Evolutionary conservation across 768 basidiomycete species (phyloP).

Genomic region (Paxillus involutus): DNA sequence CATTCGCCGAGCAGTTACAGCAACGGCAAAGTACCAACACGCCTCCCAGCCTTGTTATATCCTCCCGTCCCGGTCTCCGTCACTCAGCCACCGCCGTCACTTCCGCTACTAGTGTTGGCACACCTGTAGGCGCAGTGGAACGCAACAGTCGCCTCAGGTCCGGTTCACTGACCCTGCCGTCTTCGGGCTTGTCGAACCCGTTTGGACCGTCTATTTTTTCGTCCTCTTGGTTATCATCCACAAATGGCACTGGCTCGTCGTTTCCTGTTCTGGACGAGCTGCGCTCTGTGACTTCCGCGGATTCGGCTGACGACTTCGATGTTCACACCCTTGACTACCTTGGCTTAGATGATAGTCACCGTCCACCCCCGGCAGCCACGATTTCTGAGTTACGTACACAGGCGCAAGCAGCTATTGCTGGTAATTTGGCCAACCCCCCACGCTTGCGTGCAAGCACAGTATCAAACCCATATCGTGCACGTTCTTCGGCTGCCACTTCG

Average conservation of each 20-base stretch:
- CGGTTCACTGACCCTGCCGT: conserved; percentile 86
- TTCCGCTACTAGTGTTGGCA: conserved; percentile 41
- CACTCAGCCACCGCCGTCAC: conserved; percentile 70
- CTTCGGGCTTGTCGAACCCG: conserved; percentile 74
- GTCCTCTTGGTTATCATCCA: conserved; percentile 79
- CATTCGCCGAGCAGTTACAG: conserved; percentile 47
- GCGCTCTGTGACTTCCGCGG: conserved; percentile 76
- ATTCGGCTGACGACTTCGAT: conserved; percentile 84
- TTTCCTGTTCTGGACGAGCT: conserved; percentile 76
- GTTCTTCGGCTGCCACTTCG: conserved; percentile 58
- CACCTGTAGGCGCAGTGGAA: conserved; percentile 40
- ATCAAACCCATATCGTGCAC: conserved; percentile 83
- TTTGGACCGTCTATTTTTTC: conserved; percentile 90
- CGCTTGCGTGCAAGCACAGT: conserved; percentile 89
- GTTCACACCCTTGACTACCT: conserved; percentile 96
- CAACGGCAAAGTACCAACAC: conserved; percentile 37
- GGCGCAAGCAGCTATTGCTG: conserved; percentile 87
- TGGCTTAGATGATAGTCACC: conserved; percentile 80
- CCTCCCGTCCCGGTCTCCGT: conserved; percentile 65
- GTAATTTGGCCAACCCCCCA: conserved; percentile 76
- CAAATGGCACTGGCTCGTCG: conserved; percentile 54
- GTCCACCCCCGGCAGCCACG: conserved; percentile 80
- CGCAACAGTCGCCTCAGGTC: conserved; percentile 86
- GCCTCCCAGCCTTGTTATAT: conserved; percentile 40
- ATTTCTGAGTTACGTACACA: conserved; percentile 87